Percentiles rank a stretch among this genome's conserved stretches.
Evolutionary conservation across 176 grass and related monocot genomes (phyloP).

Genomic region (Zea luxurians): DNA sequence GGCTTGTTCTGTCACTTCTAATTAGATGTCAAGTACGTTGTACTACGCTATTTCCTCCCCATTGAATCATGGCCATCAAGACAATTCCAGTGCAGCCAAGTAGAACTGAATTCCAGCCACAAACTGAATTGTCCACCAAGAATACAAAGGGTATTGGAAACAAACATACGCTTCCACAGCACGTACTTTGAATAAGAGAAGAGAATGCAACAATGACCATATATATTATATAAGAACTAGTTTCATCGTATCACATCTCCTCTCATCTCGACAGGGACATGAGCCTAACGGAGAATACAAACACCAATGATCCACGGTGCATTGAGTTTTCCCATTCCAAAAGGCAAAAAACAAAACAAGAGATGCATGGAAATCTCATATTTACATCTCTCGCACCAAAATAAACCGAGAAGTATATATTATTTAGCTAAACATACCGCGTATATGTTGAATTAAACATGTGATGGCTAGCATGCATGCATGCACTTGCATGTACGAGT

Average conservation of each 20-base stretch:
- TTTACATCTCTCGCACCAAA: background rate
- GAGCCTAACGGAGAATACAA: slow-evolving; percentile 14
- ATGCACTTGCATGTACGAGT: background rate
- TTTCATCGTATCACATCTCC: background rate
- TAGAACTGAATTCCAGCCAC: background rate
- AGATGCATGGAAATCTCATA: slow-evolving; percentile 15
- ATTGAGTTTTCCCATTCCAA: background rate
- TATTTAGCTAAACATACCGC: background rate
- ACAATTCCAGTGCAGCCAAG: background rate
- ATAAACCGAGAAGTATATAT: slow-evolving; percentile 3
- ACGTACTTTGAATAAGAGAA: background rate
- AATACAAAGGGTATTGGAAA: background rate
- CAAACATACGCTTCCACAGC: background rate
- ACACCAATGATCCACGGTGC: background rate
- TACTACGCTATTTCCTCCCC: background rate
- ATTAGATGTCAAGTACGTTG: background rate
- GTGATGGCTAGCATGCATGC: background rate
- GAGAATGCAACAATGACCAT: background rate
- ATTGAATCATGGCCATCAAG: background rate
- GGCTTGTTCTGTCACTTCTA: background rate
- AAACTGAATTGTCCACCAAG: background rate
- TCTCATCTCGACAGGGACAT: slow-evolving; percentile 34
- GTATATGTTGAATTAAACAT: slow-evolving; percentile 9
- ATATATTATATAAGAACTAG: background rate
- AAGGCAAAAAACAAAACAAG: background rate